These are phyloP conservation scores for Spencermartinsiella ligniputridi DNA, from an alignment of 1,139 yeast genomes.

Conservation along the genomic window DNA sequence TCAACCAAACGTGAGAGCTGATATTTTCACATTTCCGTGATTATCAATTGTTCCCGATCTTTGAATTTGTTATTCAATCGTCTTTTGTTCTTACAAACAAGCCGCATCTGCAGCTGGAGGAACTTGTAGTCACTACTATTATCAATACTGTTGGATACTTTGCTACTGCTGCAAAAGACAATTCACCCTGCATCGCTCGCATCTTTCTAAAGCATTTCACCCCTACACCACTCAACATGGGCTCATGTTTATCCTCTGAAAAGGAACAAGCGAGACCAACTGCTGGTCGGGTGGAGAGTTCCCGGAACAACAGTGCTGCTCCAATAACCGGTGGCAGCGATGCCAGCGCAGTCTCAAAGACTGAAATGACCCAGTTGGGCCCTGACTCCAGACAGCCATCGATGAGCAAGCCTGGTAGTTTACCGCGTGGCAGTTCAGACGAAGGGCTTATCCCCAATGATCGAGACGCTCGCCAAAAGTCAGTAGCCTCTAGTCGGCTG, in stretches of 20 bases:
- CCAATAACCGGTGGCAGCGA: not conserved
- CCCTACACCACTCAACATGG: constrained; percentile 3
- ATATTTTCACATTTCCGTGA: too few species aligned
- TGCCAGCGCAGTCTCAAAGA: not conserved
- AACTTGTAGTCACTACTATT: too few species aligned
- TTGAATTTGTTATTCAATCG: too few species aligned
- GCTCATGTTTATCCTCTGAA: constrained; percentile 10
- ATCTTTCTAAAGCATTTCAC: not conserved
- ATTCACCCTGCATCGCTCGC: too few species aligned
- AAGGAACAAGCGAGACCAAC: constrained; percentile 1
- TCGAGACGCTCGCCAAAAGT: not conserved
- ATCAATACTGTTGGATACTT: too few species aligned
- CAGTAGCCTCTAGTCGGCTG: not conserved
- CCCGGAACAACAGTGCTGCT: too few species aligned
- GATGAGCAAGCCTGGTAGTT: not conserved
- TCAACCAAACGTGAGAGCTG: too few species aligned
- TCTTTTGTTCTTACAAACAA: too few species aligned
- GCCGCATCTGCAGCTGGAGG: too few species aligned
- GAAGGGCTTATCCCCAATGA: not conserved
- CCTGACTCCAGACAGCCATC: not conserved
- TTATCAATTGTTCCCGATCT: too few species aligned
- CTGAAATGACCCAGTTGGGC: not conserved
- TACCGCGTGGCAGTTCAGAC: not conserved
- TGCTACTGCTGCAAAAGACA: too few species aligned
- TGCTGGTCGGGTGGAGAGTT: too few species aligned